Base-by-base conservation (phyloP, 257 asterid species). In the Schizonepeta tenuifolia region DNA sequence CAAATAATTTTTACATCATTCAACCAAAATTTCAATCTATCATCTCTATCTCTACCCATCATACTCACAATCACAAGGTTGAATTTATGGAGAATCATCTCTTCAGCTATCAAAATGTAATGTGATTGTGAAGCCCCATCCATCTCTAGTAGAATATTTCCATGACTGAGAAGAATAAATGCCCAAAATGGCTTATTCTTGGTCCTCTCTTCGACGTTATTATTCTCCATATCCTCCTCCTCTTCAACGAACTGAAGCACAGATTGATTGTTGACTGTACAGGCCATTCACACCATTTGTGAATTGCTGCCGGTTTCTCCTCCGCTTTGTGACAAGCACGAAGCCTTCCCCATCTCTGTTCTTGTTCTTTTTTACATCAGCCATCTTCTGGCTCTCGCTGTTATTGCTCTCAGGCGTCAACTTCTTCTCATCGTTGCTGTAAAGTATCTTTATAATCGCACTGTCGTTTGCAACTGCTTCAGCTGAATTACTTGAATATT, bases 261-360 rank as follows among this genome's bases (percentile, higher is more conserved):
- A 86, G 66, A 95, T 85, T 14, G 98, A 90, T 77, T 87, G 99
- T 41, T 85, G 94, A 76, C 86, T 79, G 84, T 86, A 84, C 76
- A 92, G 73, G 17, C 90, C 98, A 73, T 77, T 80, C 61, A 87
- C 89, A 28, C 89, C 86, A 6, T 86, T 82, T 9, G 88, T 72
- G 81, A 89, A 82, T 14, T 90, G 97, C 86, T 88, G 93, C 79
- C 87, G 85, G 84, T 86, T 95, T 82, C 92, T 92, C 77, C 95
- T 84, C 54, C 98, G 84, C 75, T 88, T 95, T 3, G 91, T 86
- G 60, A 95, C 99, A 24, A 90, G 87, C 76, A 90, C 89, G 69
- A 95, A 95, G 24, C 99, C 98, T 80, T 95, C 99, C 9, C 87
- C 91, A 33, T 95, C 99, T 31, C 87, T 77, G 5, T 74, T 36